Percentiles rank a stretch among this genome's conserved stretches.
Conservation (phyloP, 2,329 filamentous ascomycete genomes). For the Sporothrix protearum region DNA sequence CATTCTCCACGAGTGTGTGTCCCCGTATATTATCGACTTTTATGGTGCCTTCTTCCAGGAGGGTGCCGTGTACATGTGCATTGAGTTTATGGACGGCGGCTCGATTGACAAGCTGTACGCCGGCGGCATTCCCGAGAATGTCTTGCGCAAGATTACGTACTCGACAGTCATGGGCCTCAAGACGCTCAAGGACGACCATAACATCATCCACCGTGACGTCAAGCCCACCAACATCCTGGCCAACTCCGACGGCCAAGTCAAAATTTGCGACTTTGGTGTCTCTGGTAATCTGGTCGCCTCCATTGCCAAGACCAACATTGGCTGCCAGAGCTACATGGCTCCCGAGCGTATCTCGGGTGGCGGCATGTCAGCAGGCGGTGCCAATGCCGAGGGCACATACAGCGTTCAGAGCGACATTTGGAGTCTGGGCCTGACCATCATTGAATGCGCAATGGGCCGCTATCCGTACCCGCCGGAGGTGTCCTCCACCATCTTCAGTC, state of each 20-base stretch:
- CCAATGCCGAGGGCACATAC: constrained; percentile 76
- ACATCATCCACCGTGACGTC: constrained; percentile 97
- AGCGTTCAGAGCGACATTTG: constrained; percentile 98
- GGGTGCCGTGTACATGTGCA: constrained; percentile 97
- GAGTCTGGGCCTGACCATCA: constrained; percentile 90
- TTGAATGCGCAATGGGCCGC: constrained; percentile 89
- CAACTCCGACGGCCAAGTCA: constrained; percentile 86
- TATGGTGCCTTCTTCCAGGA: constrained; percentile 99
- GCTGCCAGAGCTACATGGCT: constrained; percentile 99
- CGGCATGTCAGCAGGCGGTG: constrained; percentile 67
- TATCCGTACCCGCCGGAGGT: constrained; percentile 98
- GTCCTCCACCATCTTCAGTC: constrained; percentile 97
- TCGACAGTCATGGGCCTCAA: constrained; percentile 89
- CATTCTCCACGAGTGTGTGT: constrained; percentile 89
- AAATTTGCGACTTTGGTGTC: constrained; percentile 98
- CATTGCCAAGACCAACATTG: constrained; percentile 98
- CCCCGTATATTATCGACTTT: constrained; percentile 96
- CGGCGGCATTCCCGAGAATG: constrained; percentile 82
- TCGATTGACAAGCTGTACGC: constrained; percentile 95
- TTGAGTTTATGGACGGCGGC: constrained; percentile 98
- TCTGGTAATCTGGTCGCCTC: constrained; percentile 94
- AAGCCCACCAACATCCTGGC: constrained; percentile 98
- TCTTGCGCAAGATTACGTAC: constrained; percentile 85
- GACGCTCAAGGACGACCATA: constrained; percentile 92
- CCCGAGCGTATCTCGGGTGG: constrained; percentile 91